Percentiles rank a stretch among this genome's conserved stretches.
phyloP scores from a whole-genome alignment of 139 green algal species.

The Axilococcus clingmanii region DNA sequence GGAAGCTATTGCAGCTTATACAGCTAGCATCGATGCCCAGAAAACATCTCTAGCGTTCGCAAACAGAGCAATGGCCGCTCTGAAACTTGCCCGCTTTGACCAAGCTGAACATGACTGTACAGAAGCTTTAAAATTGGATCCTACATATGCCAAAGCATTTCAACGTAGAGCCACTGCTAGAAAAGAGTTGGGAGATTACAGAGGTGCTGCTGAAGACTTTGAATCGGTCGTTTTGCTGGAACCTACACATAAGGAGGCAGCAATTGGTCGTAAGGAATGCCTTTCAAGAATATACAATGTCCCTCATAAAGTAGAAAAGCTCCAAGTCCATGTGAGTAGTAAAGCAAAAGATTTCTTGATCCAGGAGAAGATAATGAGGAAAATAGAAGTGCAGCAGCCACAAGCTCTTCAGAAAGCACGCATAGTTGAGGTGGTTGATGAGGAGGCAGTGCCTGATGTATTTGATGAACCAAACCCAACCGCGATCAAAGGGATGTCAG shows the following conservation, averaged over 20 bases:
- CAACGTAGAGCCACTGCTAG: slow-evolving; percentile 41
- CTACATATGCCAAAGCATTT: slow-evolving; percentile 52
- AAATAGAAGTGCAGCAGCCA: too few relatives aligned
- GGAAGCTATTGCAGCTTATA: slow-evolving; percentile 48
- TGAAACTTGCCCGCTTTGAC: slow-evolving; percentile 39
- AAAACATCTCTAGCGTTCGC: slow-evolving; percentile 40
- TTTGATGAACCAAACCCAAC: too few relatives aligned
- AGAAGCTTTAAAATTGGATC: slow-evolving; percentile 45
- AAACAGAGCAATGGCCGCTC: slow-evolving; percentile 57
- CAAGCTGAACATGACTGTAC: slow-evolving; percentile 51
- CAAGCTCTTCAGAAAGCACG: too few relatives aligned
- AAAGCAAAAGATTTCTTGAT: too few relatives aligned
- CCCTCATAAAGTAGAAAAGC: slow-evolving; percentile 1
- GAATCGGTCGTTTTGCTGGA: slow-evolving; percentile 55
- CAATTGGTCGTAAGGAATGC: slow-evolving; percentile 26
- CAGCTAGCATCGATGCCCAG: slow-evolving; percentile 27
- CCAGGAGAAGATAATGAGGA: too few relatives aligned
- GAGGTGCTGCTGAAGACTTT: slow-evolving; percentile 49
- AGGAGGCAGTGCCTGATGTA: too few relatives aligned
- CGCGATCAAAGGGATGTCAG: too few relatives aligned
- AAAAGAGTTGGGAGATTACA: slow-evolving; percentile 23
- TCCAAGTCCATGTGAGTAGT: neutral
- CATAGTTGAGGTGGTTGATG: too few relatives aligned
- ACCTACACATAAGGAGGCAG: slow-evolving; percentile 38
- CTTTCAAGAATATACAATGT: neutral